phyloP scores from a whole-genome alignment of 495 filamentous ascomycete species.

The Rhypophila decipiens region DNA sequence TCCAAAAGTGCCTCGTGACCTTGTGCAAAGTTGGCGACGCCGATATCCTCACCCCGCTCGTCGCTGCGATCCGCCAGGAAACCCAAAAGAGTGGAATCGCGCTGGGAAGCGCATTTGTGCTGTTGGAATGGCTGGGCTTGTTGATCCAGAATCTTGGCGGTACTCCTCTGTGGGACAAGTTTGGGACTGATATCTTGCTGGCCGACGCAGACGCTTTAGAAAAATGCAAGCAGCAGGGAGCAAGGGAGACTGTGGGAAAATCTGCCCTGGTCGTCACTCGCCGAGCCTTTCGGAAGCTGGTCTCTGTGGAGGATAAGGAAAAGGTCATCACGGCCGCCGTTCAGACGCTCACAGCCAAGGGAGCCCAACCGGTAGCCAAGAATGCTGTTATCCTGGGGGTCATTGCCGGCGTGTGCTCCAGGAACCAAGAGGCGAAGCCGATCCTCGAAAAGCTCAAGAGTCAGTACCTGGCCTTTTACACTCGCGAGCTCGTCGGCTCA shows the following conservation, averaged over 20 bases:
- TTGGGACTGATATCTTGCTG: conserved; percentile 55
- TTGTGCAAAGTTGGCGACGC: conserved; percentile 50
- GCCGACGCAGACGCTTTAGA: conserved; percentile 65
- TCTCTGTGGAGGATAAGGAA: conserved; percentile 52
- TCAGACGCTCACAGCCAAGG: conserved; percentile 57
- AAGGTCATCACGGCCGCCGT: conserved; percentile 59
- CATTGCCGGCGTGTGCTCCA: conserved; percentile 75
- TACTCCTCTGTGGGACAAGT: conserved; percentile 54
- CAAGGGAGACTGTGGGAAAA: conserved; percentile 52
- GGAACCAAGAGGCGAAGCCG: conserved; percentile 51
- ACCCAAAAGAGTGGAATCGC: conserved; percentile 68
- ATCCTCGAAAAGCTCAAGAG: conserved; percentile 59
- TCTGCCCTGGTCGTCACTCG: conserved; percentile 68
- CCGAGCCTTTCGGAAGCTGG: conserved; percentile 64
- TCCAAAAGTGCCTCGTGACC: conserved; percentile 64
- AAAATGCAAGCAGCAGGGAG: conserved; percentile 58
- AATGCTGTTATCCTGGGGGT: conserved; percentile 77
- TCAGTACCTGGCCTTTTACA: conserved; percentile 70
- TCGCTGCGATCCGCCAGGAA: conserved; percentile 55
- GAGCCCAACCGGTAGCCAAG: conserved; percentile 51
- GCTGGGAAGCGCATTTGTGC: conserved; percentile 73
- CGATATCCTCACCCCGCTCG: conserved; percentile 53
- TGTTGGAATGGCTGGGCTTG: conserved; percentile 82
- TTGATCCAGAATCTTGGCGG: conserved; percentile 56
- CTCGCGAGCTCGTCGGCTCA: conserved; percentile 78